phyloP scores from a whole-genome alignment of 2,329 filamentous ascomycete genomes.

The Colletotrichum sidae region DNA sequence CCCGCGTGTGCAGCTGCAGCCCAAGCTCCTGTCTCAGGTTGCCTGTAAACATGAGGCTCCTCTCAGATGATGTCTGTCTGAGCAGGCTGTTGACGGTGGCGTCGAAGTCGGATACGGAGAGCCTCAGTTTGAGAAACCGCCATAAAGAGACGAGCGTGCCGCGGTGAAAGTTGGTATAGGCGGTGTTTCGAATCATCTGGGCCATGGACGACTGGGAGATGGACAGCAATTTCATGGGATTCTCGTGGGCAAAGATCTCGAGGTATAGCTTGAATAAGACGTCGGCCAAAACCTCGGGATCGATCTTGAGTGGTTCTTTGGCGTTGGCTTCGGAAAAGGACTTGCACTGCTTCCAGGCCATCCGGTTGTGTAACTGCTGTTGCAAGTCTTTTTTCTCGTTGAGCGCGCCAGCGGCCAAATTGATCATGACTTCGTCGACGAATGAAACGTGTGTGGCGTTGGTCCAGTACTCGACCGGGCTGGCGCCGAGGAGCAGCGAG shows the following conservation, averaged over 20 bases:
- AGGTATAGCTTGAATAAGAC: slow-evolving; percentile 56
- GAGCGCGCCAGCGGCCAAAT: slow-evolving; percentile 26
- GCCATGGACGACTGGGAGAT: slow-evolving; percentile 23
- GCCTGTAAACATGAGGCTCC: slow-evolving; percentile 43
- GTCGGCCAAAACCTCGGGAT: slow-evolving; percentile 50
- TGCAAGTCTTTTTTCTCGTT: slow-evolving; percentile 2
- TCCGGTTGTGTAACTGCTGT: slow-evolving; percentile 43
- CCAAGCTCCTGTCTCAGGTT: slow-evolving; percentile 50
- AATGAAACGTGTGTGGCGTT: slow-evolving; percentile 56
- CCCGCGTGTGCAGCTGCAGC: slow-evolving; percentile 50
- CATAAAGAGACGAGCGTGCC: slow-evolving; percentile 54
- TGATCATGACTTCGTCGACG: slow-evolving; percentile 52
- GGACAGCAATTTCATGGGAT: slow-evolving; percentile 38
- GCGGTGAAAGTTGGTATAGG: slow-evolving; percentile 49
- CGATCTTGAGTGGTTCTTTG: slow-evolving; percentile 45
- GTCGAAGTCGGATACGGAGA: slow-evolving; percentile 49
- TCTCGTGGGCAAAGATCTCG: slow-evolving; percentile 58
- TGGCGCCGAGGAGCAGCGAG: slow-evolving; percentile 62
- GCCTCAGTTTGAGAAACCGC: slow-evolving; percentile 48
- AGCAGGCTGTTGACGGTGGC: slow-evolving; percentile 45
- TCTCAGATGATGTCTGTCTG: slow-evolving; percentile 46
- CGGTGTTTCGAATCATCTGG: slow-evolving; percentile 25
- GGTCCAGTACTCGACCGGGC: slow-evolving; percentile 62
- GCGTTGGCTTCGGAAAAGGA: slow-evolving; percentile 44
- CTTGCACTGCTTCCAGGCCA: slow-evolving; percentile 52